Conservation (phyloP, 352 stramenopile genomes). For the Pythium biforme region DNA sequence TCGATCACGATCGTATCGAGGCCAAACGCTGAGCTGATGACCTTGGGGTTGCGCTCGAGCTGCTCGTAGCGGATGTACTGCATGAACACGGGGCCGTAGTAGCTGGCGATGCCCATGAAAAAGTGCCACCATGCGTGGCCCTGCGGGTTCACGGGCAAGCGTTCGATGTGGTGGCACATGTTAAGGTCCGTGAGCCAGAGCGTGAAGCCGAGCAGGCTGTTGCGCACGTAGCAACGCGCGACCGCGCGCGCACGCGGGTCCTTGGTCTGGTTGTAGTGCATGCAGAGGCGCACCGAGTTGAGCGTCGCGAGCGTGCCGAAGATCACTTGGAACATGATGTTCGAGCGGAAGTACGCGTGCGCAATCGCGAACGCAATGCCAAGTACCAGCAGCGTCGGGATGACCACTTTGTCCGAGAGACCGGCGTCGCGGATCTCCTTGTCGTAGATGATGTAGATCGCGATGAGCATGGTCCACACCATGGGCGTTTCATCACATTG, state of each 20-base stretch:
- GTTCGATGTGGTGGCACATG: slow-evolving; percentile 51
- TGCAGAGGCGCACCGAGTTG: slow-evolving; percentile 40
- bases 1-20: slow-evolving; percentile 70
- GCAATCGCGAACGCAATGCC: not conserved
- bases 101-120: slow-evolving; percentile 76
- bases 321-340: slow-evolving; percentile 45
- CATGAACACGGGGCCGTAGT: slow-evolving; percentile 82
- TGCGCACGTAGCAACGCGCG: slow-evolving; percentile 59
- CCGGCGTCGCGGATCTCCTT: slow-evolving; percentile 65
- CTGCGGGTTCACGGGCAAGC: slow-evolving; percentile 69
- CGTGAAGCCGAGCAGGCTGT: slow-evolving; percentile 51
- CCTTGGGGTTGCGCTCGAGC: slow-evolving; percentile 57
- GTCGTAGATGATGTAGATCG: slow-evolving; percentile 78
- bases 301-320: slow-evolving; percentile 53
- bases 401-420: slow-evolving; percentile 27
- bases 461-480: slow-evolving; percentile 76
- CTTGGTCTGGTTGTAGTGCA: slow-evolving; percentile 52
- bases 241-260: slow-evolving; percentile 50
- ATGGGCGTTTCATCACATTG: slow-evolving; percentile 85
- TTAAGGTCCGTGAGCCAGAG: slow-evolving; percentile 84
- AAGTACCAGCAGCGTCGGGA: not conserved
- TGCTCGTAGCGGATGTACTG: slow-evolving; percentile 82
- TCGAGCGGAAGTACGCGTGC: not conserved
- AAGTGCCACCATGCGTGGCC: slow-evolving; percentile 85
- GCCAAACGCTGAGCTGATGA: slow-evolving; percentile 50